Evolutionary conservation across 1,284 basidiomycete species (phyloP), one percentile per base, ranked within the genome.

Genomic region (Athelia psychrophila): DNA sequence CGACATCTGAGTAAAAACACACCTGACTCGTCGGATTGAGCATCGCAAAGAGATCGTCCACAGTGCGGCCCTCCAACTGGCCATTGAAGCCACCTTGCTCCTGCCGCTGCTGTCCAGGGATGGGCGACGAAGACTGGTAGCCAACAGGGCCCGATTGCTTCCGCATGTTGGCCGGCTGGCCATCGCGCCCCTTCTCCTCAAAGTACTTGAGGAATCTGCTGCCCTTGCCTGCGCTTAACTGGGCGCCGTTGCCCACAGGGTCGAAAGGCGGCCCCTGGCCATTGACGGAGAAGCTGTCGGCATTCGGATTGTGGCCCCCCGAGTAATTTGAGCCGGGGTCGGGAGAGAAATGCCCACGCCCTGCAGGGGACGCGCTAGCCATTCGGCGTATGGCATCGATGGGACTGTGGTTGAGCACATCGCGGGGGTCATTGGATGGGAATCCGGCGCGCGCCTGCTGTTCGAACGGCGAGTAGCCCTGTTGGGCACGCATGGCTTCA

Each of bases 151-250:
- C 68, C 38, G 71, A 68, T 33, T 65, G 62, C 57, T 82, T 81
- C 19, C 66, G 60, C n/a, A 67, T 58, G 27, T 64, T 55, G 47
- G 65, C 50, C 24, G 61, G 54, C 27, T 64, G 59, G 42, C 55
- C 55, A 6, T 88, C 85, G 57, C 80, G 78, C 30, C 67, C 64
- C 66, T 88, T 90, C n/a, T 76, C 76, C 58, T 91, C 89, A 56
- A 90, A 91, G 64, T 90, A 89, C 63, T 90, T 91, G 27, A 88
- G 88, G 64, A 91, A 87, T 24, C 88, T 82, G 63, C 88, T 91
- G 27, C 88, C 88, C 65, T 84, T 88, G 27, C 73, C 75, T 33
- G 73, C 67, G 16, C 78, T 73, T 61, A 79, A 72, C n/a, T 42
- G 38, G n/a, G 38, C n/a, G 5, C 38, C 38, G 38, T 42, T 42